A percentile compares a stretch with the other conserved stretches of the same genome.
Evolutionary conservation across 2,329 filamentous ascomycete genomes (phyloP).

Genomic region (Colletotrichum spaethianum): DNA sequence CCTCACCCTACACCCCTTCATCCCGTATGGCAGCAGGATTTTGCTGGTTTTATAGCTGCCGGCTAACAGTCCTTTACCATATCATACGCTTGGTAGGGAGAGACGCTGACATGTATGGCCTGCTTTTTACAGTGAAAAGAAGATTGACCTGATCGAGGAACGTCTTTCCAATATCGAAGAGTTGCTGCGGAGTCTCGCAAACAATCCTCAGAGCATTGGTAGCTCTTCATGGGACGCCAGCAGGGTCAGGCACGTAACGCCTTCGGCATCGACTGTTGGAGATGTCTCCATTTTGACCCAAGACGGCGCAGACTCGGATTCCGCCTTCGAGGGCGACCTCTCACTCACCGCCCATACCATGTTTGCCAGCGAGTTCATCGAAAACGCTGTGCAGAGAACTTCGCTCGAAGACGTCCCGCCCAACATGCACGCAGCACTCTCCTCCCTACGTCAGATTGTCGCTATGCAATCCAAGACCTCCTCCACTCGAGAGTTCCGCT

Average conservation of each 20-base stretch:
- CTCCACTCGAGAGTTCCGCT: constrained; percentile 59
- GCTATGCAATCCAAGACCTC: constrained; percentile 62
- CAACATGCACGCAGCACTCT: constrained; percentile 67
- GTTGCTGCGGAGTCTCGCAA: constrained; percentile 57
- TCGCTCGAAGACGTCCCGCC: constrained; percentile 61
- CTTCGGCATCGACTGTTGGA: constrained; percentile 40
- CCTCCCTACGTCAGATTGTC: constrained; percentile 67
- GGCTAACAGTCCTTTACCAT: background rate
- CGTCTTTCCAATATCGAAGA: constrained; percentile 61
- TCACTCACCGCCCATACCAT: constrained; percentile 65
- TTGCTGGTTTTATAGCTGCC: background rate
- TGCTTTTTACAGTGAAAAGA: constrained; percentile 61
- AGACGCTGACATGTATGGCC: background rate
- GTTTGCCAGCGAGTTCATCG: constrained; percentile 69
- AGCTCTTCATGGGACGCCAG: constrained; percentile 22
- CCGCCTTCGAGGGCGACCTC: constrained; percentile 62
- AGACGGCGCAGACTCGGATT: constrained; percentile 58
- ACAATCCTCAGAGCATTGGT: constrained; percentile 42
- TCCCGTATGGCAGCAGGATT: background rate
- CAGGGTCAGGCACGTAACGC: constrained; percentile 44
- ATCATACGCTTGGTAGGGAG: background rate
- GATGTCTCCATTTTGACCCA: constrained; percentile 43
- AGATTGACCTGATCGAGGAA: constrained; percentile 64
- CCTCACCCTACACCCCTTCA: constrained; percentile 8
- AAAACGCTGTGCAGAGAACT: constrained; percentile 65